phyloP scores from a whole-genome alignment of 192 early-diverging fungal genomes.

The Paraglomus brasilianum region DNA sequence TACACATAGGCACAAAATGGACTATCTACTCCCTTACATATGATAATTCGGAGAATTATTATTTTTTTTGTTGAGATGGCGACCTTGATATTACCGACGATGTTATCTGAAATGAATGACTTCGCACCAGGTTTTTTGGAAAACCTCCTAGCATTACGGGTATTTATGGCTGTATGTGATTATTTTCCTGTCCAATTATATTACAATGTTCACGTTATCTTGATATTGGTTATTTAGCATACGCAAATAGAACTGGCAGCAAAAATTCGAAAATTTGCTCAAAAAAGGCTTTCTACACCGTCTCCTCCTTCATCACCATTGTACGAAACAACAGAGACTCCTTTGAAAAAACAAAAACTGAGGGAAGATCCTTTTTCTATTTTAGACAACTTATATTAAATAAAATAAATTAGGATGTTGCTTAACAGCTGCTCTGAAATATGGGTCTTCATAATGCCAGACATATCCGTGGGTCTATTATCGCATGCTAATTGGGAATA shows the following conservation, averaged over 20 bases:
- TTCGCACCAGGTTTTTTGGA: slow-evolving; percentile 25
- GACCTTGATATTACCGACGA: slow-evolving; percentile 10
- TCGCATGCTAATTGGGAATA: no score
- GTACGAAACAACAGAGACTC: slow-evolving; percentile 13
- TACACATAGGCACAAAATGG: slow-evolving; percentile 26
- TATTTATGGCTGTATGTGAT: slow-evolving; percentile 9
- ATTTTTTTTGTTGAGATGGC: slow-evolving; percentile 30
- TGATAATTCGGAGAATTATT: slow-evolving; percentile 20
- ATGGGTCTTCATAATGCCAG: no score
- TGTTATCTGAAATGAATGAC: slow-evolving; percentile 17
- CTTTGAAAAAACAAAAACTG: slow-evolving; percentile 17
- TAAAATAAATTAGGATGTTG: no score
- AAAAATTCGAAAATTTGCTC: slow-evolving; percentile 27
- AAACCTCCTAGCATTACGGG: slow-evolving; percentile 22
- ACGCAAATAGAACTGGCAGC: slow-evolving; percentile 14
- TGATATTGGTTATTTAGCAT: slow-evolving; percentile 27
- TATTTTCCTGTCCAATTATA: slow-evolving; percentile 10
- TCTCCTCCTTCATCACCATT: slow-evolving; percentile 26
- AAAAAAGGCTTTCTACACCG: slow-evolving; percentile 20
- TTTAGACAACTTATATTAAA: slow-evolving; percentile 24
- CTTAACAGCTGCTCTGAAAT: no score
- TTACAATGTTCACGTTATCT: slow-evolving; percentile 20
- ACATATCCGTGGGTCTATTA: no score
- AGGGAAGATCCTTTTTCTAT: slow-evolving; percentile 20
- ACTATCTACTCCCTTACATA: slow-evolving; percentile 25